Percentiles rank a stretch among this genome's conserved stretches.
Conservation (phyloP, 345 rosid genomes). For the Populus nigra region DNA sequence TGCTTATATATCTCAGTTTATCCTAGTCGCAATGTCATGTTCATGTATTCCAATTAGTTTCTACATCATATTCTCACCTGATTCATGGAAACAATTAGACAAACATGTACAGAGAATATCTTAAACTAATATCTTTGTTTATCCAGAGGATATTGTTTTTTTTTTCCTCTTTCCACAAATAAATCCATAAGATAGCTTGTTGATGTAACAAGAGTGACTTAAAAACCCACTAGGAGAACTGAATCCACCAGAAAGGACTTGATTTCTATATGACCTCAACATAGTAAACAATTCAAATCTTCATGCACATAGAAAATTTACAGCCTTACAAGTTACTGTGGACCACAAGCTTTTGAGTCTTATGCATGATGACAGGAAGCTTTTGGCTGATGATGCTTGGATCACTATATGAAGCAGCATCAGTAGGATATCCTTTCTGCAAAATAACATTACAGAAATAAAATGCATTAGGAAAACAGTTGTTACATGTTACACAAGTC, state of each 20-base stretch:
- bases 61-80: not conserved
- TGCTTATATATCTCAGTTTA: not conserved
- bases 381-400: constrained; percentile 82
- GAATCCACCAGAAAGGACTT: constrained; percentile 13
- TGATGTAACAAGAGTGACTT: constrained; percentile 5
- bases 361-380: constrained; percentile 72
- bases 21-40: not conserved
- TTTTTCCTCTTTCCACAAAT: constrained; percentile 1
- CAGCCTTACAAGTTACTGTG: constrained; percentile 35
- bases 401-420: constrained; percentile 73
- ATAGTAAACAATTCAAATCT: constrained; percentile 10
- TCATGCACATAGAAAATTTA: constrained; percentile 17
- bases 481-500: not conserved
- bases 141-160: not conserved
- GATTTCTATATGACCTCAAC: constrained; percentile 1
- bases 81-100: not conserved
- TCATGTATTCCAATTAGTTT: not conserved
- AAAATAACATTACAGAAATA: constrained; percentile 7
- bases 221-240: not conserved
- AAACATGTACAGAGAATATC: not conserved
- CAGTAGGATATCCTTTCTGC: constrained; percentile 89
- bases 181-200: constrained; percentile 3
- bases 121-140: not conserved
- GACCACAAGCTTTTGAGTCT: constrained; percentile 67
- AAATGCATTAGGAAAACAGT: not conserved